These are phyloP conservation scores for Elasticomyces elasticus DNA, from an alignment of 495 filamentous ascomycete species.

Conservation along the genomic window DNA sequence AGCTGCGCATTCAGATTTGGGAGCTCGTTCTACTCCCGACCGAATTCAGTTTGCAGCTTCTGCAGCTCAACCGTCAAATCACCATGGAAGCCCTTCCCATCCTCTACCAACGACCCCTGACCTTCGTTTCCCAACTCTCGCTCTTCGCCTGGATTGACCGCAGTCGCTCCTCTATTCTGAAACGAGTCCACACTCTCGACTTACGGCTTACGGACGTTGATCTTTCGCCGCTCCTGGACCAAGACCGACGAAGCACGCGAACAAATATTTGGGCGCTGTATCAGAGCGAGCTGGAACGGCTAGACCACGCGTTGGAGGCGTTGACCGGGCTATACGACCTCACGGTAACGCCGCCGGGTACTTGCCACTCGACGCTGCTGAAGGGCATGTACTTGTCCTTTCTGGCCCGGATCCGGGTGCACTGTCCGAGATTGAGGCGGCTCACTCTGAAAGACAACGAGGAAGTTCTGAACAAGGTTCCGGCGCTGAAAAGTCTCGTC, in stretches of 20 bases:
- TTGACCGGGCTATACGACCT: background rate
- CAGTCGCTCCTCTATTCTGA: background rate
- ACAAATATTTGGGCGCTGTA: conserved; percentile 8
- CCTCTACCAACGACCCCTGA: conserved; percentile 5
- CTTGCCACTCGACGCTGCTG: background rate
- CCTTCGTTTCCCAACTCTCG: conserved; percentile 9
- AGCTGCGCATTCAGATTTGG: conserved; percentile 8
- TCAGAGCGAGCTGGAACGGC: conserved; percentile 6
- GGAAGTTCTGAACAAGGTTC: background rate
- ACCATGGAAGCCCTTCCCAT: conserved; percentile 7
- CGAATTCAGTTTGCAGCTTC: background rate
- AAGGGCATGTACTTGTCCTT: conserved; percentile 4
- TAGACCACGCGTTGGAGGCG: conserved; percentile 3
- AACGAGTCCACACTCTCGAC: background rate
- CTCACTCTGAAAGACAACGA: conserved; percentile 1
- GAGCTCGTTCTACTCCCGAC: background rate
- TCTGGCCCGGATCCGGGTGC: background rate
- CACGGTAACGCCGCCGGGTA: background rate
- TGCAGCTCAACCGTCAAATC: background rate
- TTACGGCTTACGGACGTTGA: conserved; percentile 12
- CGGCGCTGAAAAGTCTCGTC: background rate
- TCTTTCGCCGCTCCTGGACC: conserved; percentile 10
- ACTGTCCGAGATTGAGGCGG: background rate
- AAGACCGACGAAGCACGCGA: background rate
- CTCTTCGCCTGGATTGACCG: conserved; percentile 12